Percentiles rank a stretch among this genome's conserved stretches.
phyloP scores from a whole-genome alignment of 306 rosid genomes.

The Mucuna pruriens region DNA sequence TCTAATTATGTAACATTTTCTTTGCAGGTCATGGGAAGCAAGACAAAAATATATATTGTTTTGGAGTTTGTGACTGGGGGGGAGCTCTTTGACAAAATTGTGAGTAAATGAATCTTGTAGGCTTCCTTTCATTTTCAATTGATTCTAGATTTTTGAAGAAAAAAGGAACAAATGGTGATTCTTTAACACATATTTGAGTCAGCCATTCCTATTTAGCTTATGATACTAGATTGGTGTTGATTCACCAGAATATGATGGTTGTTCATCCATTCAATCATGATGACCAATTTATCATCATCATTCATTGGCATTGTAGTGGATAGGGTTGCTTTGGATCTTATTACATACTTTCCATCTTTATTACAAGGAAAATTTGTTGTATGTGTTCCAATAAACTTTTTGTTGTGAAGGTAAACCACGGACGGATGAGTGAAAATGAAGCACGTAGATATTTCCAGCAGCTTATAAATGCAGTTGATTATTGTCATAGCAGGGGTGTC shows the following conservation, averaged over 20 bases:
- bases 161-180: constrained; percentile 4
- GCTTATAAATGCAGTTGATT: constrained; percentile 95
- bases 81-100: constrained; percentile 98
- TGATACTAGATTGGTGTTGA: neutral
- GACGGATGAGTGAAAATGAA: constrained; percentile 89
- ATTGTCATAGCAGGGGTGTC: constrained; percentile 99
- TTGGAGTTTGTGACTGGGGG: constrained; percentile 97
- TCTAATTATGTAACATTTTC: constrained; percentile 15
- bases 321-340: constrained; percentile 27
- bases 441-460: constrained; percentile 97
- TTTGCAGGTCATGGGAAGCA: constrained; percentile 95
- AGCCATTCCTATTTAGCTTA: neutral
- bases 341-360: constrained; percentile 9
- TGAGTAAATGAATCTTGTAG: constrained; percentile 51
- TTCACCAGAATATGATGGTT: constrained; percentile 6
- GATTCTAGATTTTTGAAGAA: neutral
- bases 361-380: neutral
- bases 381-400: constrained; percentile 27
- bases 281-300: neutral
- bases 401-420: constrained; percentile 81
- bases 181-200: constrained; percentile 3
- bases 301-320: constrained; percentile 1
- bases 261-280: constrained; percentile 2
- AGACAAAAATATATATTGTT: constrained; percentile 88
- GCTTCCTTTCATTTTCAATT: constrained; percentile 20